A percentile compares a stretch with the other conserved stretches of the same genome.
phyloP scores from a whole-genome alignment of 345 rosid species.

The Citrus trifoliata region DNA sequence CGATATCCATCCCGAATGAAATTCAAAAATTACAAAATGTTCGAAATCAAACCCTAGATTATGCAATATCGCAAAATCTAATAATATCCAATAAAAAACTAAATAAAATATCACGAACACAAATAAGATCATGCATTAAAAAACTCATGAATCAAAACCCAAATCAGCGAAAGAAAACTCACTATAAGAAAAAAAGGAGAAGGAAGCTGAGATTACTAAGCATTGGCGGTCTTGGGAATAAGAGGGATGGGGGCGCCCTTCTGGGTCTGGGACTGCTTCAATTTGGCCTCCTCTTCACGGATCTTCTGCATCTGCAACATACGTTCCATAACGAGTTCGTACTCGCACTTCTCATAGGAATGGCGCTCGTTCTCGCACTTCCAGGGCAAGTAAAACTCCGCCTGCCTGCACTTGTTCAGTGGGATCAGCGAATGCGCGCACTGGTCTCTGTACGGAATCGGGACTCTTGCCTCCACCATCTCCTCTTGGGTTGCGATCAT shows the following conservation, averaged over 20 bases:
- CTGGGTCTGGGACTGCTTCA: slow-evolving; percentile 42
- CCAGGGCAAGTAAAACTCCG: slow-evolving; percentile 96
- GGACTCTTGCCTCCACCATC: slow-evolving; percentile 83
- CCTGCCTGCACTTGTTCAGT: slow-evolving; percentile 92
- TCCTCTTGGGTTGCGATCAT: slow-evolving; percentile 96
- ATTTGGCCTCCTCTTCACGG: slow-evolving; percentile 70
- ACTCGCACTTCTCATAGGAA: slow-evolving; percentile 91
- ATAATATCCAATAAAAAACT: background rate
- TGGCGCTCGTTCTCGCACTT: slow-evolving; percentile 96
- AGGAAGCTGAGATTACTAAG: slow-evolving; percentile 29
- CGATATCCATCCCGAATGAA: background rate
- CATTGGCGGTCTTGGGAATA: slow-evolving; percentile 81
- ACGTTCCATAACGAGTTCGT: slow-evolving; percentile 98
- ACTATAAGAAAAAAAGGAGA: slow-evolving; percentile 6
- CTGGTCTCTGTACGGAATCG: slow-evolving; percentile 84
- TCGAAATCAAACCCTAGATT: background rate
- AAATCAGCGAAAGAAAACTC: background rate
- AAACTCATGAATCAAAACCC: background rate
- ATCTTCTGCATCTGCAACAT: slow-evolving; percentile 99
- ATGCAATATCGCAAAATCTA: background rate
- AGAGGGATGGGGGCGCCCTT: slow-evolving; percentile 51
- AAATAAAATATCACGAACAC: background rate
- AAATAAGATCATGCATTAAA: background rate
- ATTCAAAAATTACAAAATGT: background rate
- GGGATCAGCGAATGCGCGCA: slow-evolving; percentile 96